Percentiles rank a stretch among this genome's conserved stretches.
These are phyloP conservation scores for Daldinia eschscholtzii DNA, from an alignment of 2,329 filamentous ascomycete species.

Conservation along the genomic window DNA sequence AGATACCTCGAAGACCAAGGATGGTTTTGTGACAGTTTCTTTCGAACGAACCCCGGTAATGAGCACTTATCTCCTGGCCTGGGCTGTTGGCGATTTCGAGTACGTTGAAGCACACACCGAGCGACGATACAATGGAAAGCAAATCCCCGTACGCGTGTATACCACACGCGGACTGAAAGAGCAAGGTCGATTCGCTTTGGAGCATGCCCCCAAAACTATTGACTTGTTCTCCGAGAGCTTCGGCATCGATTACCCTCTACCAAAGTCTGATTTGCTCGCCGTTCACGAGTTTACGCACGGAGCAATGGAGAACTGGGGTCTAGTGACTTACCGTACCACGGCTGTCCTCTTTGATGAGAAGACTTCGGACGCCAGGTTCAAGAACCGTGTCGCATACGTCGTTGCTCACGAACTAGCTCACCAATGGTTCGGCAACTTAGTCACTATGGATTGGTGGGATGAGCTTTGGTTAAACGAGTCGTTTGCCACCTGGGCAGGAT, in stretches of 20 bases:
- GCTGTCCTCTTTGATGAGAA: constrained; percentile 96
- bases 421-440: constrained; percentile 95
- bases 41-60: constrained; percentile 90
- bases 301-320: constrained; percentile 96
- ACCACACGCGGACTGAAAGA: constrained; percentile 94
- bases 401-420: constrained; percentile 98
- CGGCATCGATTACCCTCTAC: constrained; percentile 90
- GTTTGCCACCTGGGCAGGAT: constrained; percentile 98
- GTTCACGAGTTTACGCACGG: constrained; percentile 92
- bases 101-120: constrained; percentile 93
- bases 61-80: constrained; percentile 91
- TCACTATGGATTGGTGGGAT: constrained; percentile 98
- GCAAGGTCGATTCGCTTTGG: constrained; percentile 88
- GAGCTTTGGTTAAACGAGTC: constrained; percentile 96
- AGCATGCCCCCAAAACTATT: constrained; percentile 92
- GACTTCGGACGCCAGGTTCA: constrained; percentile 89
- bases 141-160: constrained; percentile 93
- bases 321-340: constrained; percentile 95
- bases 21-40: constrained; percentile 78
- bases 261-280: constrained; percentile 90
- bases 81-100: constrained; percentile 97
- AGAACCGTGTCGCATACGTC: constrained; percentile 94
- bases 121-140: constrained; percentile 90
- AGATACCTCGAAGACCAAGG: constrained; percentile 67
- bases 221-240: constrained; percentile 98